Evolutionary conservation across 106 monocot species (phyloP).

Genomic region (Ottelia alismoides): DNA sequence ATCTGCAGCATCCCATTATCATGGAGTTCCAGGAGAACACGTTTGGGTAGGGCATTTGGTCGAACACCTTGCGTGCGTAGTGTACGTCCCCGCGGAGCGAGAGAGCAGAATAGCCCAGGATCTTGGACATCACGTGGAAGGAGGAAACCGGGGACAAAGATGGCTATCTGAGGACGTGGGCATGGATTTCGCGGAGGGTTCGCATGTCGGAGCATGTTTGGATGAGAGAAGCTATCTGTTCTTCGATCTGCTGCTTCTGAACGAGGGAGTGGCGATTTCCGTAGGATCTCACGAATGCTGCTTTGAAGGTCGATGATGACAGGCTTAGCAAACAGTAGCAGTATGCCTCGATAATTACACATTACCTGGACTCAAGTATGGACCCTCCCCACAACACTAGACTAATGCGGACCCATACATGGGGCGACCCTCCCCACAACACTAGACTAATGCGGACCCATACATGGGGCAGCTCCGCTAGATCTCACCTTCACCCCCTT

Average conservation of each 20-base stretch:
- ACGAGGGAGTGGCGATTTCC: too few species aligned
- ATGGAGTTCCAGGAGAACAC: slow-evolving; percentile 69
- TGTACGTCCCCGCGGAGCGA: slow-evolving; percentile 28
- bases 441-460: too few species aligned
- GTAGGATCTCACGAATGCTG: too few species aligned
- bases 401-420: too few species aligned
- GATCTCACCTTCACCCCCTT: too few species aligned
- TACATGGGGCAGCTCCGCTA: too few species aligned
- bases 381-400: too few species aligned
- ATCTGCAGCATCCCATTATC: slow-evolving; percentile 37
- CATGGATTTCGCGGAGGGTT: slow-evolving; percentile 63
- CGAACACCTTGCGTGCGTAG: slow-evolving; percentile 67
- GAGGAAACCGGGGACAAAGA: slow-evolving; percentile 3
- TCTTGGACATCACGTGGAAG: slow-evolving; percentile 37
- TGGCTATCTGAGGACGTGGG: slow-evolving; percentile 32
- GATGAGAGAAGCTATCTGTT: slow-evolving; percentile 30
- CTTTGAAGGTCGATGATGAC: too few species aligned
- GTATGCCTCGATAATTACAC: too few species aligned
- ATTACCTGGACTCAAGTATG: too few species aligned
- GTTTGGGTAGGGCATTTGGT: slow-evolving; percentile 50
- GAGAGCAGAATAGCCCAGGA: slow-evolving; percentile 42
- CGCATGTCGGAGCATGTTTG: slow-evolving; percentile 49
- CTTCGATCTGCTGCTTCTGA: slow-evolving; percentile 10
- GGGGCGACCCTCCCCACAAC: too few species aligned
- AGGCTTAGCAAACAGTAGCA: too few species aligned